Conservation (phyloP, 371 early-diverging fungal species). For the Mucor racemosus region DNA sequence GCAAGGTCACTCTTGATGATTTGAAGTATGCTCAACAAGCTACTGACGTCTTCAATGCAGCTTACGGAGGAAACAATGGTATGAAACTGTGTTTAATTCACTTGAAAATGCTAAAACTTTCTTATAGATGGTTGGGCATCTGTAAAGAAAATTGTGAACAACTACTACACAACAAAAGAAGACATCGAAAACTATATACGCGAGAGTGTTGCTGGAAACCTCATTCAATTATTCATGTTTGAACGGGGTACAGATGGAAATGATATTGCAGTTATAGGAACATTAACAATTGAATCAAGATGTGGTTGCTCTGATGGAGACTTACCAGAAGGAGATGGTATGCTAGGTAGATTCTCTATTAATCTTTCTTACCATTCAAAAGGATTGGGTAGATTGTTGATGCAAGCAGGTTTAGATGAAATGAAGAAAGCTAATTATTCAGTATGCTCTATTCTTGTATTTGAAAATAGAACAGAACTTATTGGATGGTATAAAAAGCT, state of each 20-base stretch:
- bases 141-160: not conserved
- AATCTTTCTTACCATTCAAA: slow-evolving; percentile 44
- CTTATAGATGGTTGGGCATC: slow-evolving; percentile 2
- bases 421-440: slow-evolving; percentile 29
- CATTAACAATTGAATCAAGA: slow-evolving; percentile 15
- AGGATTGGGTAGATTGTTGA: slow-evolving; percentile 46
- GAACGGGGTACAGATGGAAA: not conserved
- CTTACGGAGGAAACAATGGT: not conserved
- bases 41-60: not conserved
- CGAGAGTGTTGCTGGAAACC: not conserved
- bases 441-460: slow-evolving; percentile 42
- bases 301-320: not conserved
- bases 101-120: not conserved
- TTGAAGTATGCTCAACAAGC: slow-evolving; percentile 1
- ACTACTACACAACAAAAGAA: not conserved
- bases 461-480: slow-evolving; percentile 49
- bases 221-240: not conserved
- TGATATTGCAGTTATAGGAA: slow-evolving; percentile 25
- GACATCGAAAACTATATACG: slow-evolving; percentile 13
- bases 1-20: not conserved
- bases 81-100: not conserved
- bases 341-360: slow-evolving; percentile 43
- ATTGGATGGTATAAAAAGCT: slow-evolving; percentile 53
- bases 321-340: slow-evolving; percentile 1
- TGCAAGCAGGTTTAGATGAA: slow-evolving; percentile 32